A percentile compares a stretch with the other conserved stretches of the same genome.
phyloP scores from a whole-genome alignment of 192 early-diverging fungal species.

The Mortierella alpina region DNA sequence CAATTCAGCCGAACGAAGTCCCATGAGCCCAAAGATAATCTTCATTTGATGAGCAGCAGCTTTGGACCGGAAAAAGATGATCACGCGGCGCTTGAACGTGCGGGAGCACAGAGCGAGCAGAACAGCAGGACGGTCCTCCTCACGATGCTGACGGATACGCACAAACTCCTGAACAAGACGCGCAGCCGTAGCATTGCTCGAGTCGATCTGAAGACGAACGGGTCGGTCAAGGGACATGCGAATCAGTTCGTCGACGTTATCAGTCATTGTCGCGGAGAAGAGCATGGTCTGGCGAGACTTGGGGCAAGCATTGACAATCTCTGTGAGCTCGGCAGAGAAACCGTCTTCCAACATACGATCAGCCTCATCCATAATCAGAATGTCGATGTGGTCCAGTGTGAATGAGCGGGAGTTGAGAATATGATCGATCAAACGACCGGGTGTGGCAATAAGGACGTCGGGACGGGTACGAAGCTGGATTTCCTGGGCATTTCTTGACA shows the following conservation, averaged over 20 bases:
- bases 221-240: constrained; percentile 92
- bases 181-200: constrained; percentile 78
- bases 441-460: constrained; percentile 97
- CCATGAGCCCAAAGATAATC: constrained; percentile 92
- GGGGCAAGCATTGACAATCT: constrained; percentile 92
- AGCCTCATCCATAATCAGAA: constrained; percentile 98
- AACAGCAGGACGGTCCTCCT: constrained; percentile 88
- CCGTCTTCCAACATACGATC: constrained; percentile 99
- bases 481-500: constrained; percentile 89
- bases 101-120: constrained; percentile 85
- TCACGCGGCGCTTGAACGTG: constrained; percentile 81
- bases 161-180: constrained; percentile 95
- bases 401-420: constrained; percentile 93
- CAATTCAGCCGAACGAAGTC: constrained; percentile 88
- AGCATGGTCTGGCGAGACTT: constrained; percentile 95
- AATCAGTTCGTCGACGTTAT: constrained; percentile 95
- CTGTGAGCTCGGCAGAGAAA: constrained; percentile 93
- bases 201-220: constrained; percentile 90
- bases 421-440: constrained; percentile 98
- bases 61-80: constrained; percentile 96
- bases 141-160: constrained; percentile 86
- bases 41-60: constrained; percentile 98
- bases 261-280: constrained; percentile 99
- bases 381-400: constrained; percentile 88
- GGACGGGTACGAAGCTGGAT: constrained; percentile 85